Conservation (phyloP, 371 early-diverging fungal species). For the Coemansia linderi region DNA sequence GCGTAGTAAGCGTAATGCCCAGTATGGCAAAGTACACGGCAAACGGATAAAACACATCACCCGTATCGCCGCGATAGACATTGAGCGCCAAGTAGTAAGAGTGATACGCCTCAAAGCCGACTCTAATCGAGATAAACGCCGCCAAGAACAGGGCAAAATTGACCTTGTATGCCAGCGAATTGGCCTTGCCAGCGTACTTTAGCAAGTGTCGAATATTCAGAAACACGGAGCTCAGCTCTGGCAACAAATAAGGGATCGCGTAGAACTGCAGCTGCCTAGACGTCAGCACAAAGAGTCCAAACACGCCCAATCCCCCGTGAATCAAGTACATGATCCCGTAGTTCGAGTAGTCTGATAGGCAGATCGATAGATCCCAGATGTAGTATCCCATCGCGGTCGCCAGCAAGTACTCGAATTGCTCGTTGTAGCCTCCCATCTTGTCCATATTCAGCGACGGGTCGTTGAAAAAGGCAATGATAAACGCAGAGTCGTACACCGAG, state of each 20-base stretch:
- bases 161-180: constrained; percentile 30
- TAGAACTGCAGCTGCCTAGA: constrained; percentile 50
- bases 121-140: constrained; percentile 26
- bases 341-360: constrained; percentile 24
- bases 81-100: constrained; percentile 10
- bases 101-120: constrained; percentile 44
- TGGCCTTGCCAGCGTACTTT: constrained; percentile 18
- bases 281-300: constrained; percentile 31
- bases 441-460: constrained; percentile 15
- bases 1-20: constrained; percentile 36
- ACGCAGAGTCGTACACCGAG: constrained; percentile 21
- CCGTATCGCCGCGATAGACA: constrained; percentile 15
- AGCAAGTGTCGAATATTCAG: constrained; percentile 39
- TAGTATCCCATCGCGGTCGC: constrained; percentile 41
- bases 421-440: constrained; percentile 34
- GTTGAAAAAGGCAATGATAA: constrained; percentile 22
- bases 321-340: constrained; percentile 42
- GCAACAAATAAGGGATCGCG: constrained; percentile 42
- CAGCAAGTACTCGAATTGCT: constrained; percentile 27
- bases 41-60: constrained; percentile 31
- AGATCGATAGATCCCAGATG: constrained; percentile 40
- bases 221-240: constrained; percentile 48
- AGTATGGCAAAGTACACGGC: constrained; percentile 37
- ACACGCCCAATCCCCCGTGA: constrained; percentile 36
- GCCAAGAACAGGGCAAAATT: constrained; percentile 34